Conservation (phyloP, 2,329 filamentous ascomycete species). For the Fusarium robinianum region DNA sequence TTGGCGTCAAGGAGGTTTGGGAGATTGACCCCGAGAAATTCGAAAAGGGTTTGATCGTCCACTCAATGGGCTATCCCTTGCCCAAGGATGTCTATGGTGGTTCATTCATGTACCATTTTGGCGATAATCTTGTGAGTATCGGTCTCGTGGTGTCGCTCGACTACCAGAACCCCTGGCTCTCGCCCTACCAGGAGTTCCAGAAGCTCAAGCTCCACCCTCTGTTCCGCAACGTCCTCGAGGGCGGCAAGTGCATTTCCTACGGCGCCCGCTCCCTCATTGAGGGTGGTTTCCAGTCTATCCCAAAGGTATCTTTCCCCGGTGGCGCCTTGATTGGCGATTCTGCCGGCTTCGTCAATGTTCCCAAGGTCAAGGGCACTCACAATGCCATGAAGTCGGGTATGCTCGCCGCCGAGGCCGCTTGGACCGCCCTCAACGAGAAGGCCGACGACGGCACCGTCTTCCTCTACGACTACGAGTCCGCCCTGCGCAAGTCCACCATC, state of each 20-base stretch:
- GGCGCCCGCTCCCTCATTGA: conserved; percentile 90
- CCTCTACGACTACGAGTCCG: conserved; percentile 91
- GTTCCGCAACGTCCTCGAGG: conserved; percentile 84
- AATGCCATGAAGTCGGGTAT: conserved; percentile 98
- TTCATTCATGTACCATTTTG: conserved; percentile 99
- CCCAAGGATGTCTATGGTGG: conserved; percentile 90
- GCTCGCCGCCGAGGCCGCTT: conserved; percentile 91
- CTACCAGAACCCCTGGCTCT: conserved; percentile 95
- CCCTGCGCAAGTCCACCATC: conserved; percentile 81
- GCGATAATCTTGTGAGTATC: conserved; percentile 91
- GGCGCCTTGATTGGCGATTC: conserved; percentile 95
- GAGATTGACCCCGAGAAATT: conserved; percentile 94
- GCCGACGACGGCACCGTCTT: conserved; percentile 74
- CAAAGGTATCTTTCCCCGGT: conserved; percentile 94
- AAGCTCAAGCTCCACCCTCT: conserved; percentile 98
- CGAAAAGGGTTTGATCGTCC: conserved; percentile 79
- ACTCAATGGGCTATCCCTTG: conserved; percentile 92
- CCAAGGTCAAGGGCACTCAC: conserved; percentile 98
- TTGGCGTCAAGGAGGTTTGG: conserved; percentile 97
- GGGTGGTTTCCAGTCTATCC: conserved; percentile 96
- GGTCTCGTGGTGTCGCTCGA: conserved; percentile 92
- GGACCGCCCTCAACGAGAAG: conserved; percentile 67
- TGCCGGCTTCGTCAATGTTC: conserved; percentile 94
- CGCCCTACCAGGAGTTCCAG: conserved; percentile 95
- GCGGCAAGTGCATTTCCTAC: conserved; percentile 97